Evolutionary conservation across 176 grass and related monocot genomes (phyloP).

Genomic region (Carex parvula): DNA sequence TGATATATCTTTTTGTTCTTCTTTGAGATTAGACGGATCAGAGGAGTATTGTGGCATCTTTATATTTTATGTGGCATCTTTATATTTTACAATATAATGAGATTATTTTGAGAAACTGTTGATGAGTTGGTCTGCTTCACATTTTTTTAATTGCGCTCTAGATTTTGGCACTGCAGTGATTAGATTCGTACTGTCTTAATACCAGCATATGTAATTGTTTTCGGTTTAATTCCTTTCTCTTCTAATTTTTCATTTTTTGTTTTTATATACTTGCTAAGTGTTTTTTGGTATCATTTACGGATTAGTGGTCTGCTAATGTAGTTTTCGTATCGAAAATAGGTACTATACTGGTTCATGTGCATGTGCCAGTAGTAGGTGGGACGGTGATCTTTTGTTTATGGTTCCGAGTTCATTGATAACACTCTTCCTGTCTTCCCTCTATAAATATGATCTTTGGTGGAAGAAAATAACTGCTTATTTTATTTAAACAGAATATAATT

Average conservation of each 20-base stretch:
- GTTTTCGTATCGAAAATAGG: background rate
- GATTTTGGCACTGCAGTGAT: background rate
- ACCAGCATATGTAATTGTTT: background rate
- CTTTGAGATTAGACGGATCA: background rate
- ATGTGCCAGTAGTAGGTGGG: background rate
- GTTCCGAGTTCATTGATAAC: background rate
- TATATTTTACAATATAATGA: background rate
- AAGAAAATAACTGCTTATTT: background rate
- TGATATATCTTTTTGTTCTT: background rate
- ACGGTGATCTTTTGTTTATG: background rate
- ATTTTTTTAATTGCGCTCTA: background rate
- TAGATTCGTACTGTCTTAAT: background rate
- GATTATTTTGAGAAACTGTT: background rate
- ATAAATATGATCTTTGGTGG: background rate
- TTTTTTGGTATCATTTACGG: background rate
- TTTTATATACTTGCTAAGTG: background rate
- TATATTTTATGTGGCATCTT: background rate
- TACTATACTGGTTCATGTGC: background rate
- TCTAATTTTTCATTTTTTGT: background rate
- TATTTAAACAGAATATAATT: conserved; percentile 67
- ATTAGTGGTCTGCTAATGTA: background rate
- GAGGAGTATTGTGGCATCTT: background rate
- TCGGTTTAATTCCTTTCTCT: background rate
- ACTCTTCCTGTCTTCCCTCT: background rate
- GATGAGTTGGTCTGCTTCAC: background rate